A percentile compares a stretch with the other conserved stretches of the same genome.
Conservation (phyloP, 2,329 filamentous ascomycete species). For the Diaporthe velutina region DNA sequence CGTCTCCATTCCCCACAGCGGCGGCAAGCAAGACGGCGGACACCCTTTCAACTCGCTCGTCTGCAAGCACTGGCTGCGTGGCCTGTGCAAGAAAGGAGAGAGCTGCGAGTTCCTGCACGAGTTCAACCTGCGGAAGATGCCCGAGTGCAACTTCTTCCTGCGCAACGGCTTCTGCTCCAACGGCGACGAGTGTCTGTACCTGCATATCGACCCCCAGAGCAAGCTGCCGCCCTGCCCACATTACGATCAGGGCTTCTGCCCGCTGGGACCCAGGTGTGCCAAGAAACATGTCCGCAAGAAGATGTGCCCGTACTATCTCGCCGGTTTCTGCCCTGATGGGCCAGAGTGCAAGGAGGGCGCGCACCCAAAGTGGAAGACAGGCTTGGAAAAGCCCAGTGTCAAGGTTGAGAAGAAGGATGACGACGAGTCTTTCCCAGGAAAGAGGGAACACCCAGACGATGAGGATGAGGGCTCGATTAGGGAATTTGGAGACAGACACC, state of each 20-base stretch:
- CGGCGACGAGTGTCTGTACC: constrained; percentile 94
- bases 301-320: constrained; percentile 87
- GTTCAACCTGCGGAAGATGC: constrained; percentile 98
- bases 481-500: constrained; percentile 53
- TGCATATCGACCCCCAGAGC: constrained; percentile 87
- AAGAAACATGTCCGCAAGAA: constrained; percentile 89
- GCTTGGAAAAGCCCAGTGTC: constrained; percentile 81
- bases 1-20: constrained; percentile 53
- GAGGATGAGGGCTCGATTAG: constrained; percentile 50
- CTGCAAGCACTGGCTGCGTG: constrained; percentile 98
- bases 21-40: constrained; percentile 50
- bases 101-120: constrained; percentile 98
- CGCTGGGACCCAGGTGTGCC: constrained; percentile 86
- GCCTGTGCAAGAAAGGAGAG: constrained; percentile 97
- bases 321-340: constrained; percentile 93
- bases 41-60: constrained; percentile 80
- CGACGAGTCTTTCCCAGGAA: constrained; percentile 64
- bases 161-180: constrained; percentile 95
- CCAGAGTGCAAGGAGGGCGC: constrained; percentile 81
- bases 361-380: constrained; percentile 84
- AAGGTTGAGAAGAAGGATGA: constrained; percentile 75
- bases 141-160: constrained; percentile 97
- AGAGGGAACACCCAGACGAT: constrained; percentile 47
- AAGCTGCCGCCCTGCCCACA: constrained; percentile 86
- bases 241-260: constrained; percentile 96